These are phyloP conservation scores for Dichotomopilus funicola DNA, from an alignment of 2,329 filamentous ascomycete genomes.

Conservation along the genomic window DNA sequence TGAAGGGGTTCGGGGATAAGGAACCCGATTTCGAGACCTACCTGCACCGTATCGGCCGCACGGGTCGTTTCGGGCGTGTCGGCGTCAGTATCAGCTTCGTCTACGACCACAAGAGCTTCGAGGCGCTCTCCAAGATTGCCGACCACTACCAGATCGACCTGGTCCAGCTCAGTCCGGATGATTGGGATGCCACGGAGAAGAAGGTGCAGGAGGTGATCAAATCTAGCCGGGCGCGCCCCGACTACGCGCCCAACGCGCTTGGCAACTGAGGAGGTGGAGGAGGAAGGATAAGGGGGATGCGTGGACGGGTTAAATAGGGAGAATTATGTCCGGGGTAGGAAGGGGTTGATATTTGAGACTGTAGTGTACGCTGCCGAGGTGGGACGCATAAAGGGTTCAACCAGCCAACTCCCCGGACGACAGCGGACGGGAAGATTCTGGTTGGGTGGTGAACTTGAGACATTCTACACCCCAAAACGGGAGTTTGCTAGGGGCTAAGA, in stretches of 20 bases:
- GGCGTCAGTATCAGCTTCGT: slow-evolving; percentile 95
- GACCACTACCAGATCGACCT: slow-evolving; percentile 74
- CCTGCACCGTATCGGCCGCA: slow-evolving; percentile 94
- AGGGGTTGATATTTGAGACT: background rate
- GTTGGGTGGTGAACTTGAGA: slow-evolving; percentile 3
- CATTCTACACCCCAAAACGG: slow-evolving; percentile 4
- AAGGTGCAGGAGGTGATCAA: slow-evolving; percentile 39
- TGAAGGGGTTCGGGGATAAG: slow-evolving; percentile 66
- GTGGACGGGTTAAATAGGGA: background rate
- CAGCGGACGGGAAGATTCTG: too few species aligned
- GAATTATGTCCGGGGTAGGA: background rate
- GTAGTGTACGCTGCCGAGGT: background rate
- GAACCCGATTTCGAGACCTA: slow-evolving; percentile 94
- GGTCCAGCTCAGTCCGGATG: slow-evolving; percentile 70
- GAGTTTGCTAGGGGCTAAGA: slow-evolving; percentile 4
- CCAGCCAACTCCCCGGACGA: too few species aligned
- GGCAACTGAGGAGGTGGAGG: slow-evolving; percentile 4
- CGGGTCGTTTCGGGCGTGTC: slow-evolving; percentile 91
- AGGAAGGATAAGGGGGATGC: background rate
- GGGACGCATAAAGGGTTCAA: too few species aligned
- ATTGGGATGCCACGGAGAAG: slow-evolving; percentile 87
- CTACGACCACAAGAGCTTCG: slow-evolving; percentile 74
- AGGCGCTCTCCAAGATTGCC: slow-evolving; percentile 73
- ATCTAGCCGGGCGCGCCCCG: slow-evolving; percentile 23
- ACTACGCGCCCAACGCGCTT: slow-evolving; percentile 27